phyloP scores from a whole-genome alignment of 202 grass and related monocot species.

The Panicum hallii region DNA sequence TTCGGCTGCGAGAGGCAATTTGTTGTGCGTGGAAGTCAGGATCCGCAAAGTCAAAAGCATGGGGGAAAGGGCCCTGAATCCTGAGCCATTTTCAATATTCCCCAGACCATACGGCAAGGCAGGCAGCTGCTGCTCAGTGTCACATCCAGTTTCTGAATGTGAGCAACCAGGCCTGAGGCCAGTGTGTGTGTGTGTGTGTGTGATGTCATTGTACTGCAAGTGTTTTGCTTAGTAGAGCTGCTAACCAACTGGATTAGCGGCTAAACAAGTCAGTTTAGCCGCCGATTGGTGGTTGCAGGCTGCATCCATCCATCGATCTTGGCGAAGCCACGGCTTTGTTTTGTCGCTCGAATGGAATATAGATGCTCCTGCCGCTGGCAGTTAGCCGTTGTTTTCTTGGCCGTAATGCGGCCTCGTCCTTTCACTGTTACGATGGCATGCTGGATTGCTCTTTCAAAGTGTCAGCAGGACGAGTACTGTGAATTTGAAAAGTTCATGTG shows the following conservation, averaged over 20 bases:
- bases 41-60: conserved; percentile 24
- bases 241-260: conserved; percentile 1
- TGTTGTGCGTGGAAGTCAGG: background rate
- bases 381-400: conserved; percentile 33
- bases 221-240: background rate
- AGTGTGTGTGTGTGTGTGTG: background rate
- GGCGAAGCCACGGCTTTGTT: background rate
- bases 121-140: background rate
- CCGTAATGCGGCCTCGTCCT: conserved; percentile 5
- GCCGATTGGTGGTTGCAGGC: conserved; percentile 18
- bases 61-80: background rate
- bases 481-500: background rate
- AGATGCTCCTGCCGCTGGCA: background rate
- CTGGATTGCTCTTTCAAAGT: background rate
- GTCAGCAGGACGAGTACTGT: background rate
- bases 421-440: background rate
- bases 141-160: conserved; percentile 8
- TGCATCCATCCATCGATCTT: conserved; percentile 15
- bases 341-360: background rate
- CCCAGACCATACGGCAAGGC: conserved; percentile 41
- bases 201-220: background rate
- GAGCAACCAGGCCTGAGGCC: background rate
- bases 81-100: background rate
- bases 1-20: conserved; percentile 16
- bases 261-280: background rate